Conservation (phyloP, 192 early-diverging fungal genomes). For the Helicostylum pulchrum region DNA sequence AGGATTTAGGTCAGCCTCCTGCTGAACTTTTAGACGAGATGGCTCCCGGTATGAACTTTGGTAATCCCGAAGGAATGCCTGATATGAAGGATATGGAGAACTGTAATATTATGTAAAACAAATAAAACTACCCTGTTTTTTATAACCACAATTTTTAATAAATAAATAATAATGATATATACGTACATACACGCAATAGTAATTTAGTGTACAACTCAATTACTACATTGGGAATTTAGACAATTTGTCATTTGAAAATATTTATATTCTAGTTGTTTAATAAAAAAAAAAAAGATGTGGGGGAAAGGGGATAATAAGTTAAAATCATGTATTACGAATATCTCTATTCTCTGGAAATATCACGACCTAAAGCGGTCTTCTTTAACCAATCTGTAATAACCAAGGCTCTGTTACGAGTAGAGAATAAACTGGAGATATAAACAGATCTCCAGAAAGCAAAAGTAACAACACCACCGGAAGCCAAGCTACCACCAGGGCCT, state of each 20-base stretch:
- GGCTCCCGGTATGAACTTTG: slow-evolving; percentile 88
- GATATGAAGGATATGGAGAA: slow-evolving; percentile 52
- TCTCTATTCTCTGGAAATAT: slow-evolving; percentile 83
- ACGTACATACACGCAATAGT: background rate
- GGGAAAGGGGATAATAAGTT: background rate
- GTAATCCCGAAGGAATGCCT: slow-evolving; percentile 55
- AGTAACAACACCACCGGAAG: slow-evolving; percentile 62
- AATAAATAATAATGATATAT: background rate
- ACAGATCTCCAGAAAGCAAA: slow-evolving; percentile 79
- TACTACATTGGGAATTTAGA: too few species aligned
- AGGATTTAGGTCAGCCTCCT: slow-evolving; percentile 95
- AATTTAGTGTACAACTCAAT: background rate
- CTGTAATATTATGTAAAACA: slow-evolving; percentile 46
- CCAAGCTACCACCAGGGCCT: slow-evolving; percentile 55
- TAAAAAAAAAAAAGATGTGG: background rate
- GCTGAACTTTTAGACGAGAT: slow-evolving; percentile 84
- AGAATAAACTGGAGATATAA: slow-evolving; percentile 78
- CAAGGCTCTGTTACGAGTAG: slow-evolving; percentile 75
- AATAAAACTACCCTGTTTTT: background rate
- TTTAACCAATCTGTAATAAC: slow-evolving; percentile 92
- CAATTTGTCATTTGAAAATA: too few species aligned
- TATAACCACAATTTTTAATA: background rate
- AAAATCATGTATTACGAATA: too few species aligned
- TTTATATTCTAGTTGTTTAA: too few species aligned
- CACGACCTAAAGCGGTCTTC: slow-evolving; percentile 85